Base-by-base conservation (phyloP, 2,329 filamentous ascomycete species). In the Calcarisporium arbuscula region DNA sequence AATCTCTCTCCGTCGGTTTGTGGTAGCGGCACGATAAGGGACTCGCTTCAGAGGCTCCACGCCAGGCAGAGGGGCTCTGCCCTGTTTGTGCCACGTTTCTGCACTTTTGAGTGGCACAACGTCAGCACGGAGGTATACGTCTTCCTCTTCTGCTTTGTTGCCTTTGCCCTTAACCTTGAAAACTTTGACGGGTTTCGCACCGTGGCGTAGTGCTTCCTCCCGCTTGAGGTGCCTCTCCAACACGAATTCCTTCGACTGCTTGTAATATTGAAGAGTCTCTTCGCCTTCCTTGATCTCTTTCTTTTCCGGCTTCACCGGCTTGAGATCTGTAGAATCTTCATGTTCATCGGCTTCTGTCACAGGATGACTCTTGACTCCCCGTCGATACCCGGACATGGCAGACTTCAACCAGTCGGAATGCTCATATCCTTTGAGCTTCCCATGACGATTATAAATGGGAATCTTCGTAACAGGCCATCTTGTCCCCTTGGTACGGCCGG, bases 71-170 rank as follows among this genome's bases (percentile, higher is more conserved):
- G 92, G 79, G 18, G 80, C 82, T 9, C 90, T 77, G 0, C 92
- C 92, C 65, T 95, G 90, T 56, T 95, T 95, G 56, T 96, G 92
- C 92, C 92, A 98, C 2, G 86, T 95, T 56, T 98, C 92, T 2
- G 85, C 83, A 19, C 86, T 94, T 58, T 95, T 89, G 56, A 94
- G 94, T 25, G 74, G 70, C 3, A 89, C 77, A 1, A 96, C 78
- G 45, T 96, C 89, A 34, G 75, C 73, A 21, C 90, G 80, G 1
- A 72, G 72, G 53, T 79, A 96, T 0, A 96, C 87, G 1, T 85
- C 80, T 54, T 95, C 87, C 39, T 85, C 76, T 28, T 82, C 82
- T 4, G 73, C 62, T 30, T 81, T 82, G 28, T 78, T 77, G 11
- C 81, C 83, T 58, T 90, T 95, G 8, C 76, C 80, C 30, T 79